Percentiles rank a stretch among this genome's conserved stretches.
phyloP scores from a whole-genome alignment of 225 moss, liverwort and hornwort species.

The Marchantia polymorpha region DNA sequence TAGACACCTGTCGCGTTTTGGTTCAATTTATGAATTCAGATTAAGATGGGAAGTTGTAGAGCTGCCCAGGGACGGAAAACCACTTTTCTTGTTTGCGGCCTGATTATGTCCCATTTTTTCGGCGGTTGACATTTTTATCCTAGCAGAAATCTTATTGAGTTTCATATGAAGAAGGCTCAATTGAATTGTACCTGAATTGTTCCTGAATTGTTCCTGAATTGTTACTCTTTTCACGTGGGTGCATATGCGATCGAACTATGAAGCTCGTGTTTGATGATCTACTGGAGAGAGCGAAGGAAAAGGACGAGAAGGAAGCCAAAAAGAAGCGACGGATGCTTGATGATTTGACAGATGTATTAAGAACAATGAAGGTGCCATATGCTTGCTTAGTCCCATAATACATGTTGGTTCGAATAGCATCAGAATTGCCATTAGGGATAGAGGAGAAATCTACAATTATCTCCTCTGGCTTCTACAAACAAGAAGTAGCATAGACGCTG shows the following conservation, averaged over 20 bases:
- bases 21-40: too few species aligned
- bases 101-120: neutral
- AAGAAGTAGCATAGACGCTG: too few species aligned
- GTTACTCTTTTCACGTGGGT: neutral
- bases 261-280: conserved; percentile 97
- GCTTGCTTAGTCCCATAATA: neutral
- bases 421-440: neutral
- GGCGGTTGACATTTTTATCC: neutral
- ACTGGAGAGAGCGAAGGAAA: conserved; percentile 89
- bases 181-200: conserved; percentile 1
- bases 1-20: too few species aligned
- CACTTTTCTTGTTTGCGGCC: too few species aligned
- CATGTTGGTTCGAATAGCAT: neutral
- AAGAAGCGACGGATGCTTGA: conserved; percentile 86
- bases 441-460: neutral
- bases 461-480: too few species aligned
- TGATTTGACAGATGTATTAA: conserved; percentile 77
- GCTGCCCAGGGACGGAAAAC: too few species aligned
- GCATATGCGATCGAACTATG: neutral
- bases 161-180: neutral
- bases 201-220: neutral
- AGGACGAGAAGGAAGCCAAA: conserved; percentile 99
- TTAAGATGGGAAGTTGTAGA: too few species aligned
- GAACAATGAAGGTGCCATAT: conserved; percentile 70
- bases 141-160: neutral